phyloP scores from a whole-genome alignment of 495 filamentous ascomycete genomes.

The Penicillium lividum region DNA sequence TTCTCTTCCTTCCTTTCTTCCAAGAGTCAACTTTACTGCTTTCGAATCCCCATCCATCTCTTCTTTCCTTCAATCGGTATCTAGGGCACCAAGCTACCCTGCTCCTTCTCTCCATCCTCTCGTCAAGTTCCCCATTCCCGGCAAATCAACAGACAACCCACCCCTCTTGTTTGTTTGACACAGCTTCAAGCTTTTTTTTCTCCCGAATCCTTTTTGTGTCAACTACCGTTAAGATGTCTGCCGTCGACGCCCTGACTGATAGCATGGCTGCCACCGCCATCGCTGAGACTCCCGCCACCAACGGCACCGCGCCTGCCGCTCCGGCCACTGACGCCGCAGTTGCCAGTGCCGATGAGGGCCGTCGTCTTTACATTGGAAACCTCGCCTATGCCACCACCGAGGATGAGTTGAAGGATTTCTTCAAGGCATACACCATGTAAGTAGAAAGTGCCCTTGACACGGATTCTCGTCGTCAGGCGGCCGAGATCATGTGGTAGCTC shows the following conservation, averaged over 20 bases:
- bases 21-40: conserved; percentile 23
- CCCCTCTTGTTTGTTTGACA: conserved; percentile 46
- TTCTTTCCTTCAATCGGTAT: conserved; percentile 45
- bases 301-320: conserved; percentile 73
- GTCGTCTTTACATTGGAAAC: conserved; percentile 99
- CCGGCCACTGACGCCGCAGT: conserved; percentile 82
- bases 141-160: conserved; percentile 41
- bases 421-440: conserved; percentile 97
- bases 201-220: conserved; percentile 38
- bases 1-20: conserved; percentile 24
- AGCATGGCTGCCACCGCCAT: conserved; percentile 45
- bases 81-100: conserved; percentile 95
- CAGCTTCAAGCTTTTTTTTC: conserved; percentile 26
- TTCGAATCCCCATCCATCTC: conserved; percentile 28
- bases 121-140: conserved; percentile 52
- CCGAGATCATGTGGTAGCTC: conserved; percentile 1
- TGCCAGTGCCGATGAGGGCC: conserved; percentile 95
- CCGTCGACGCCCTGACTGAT: conserved; percentile 55
- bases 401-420: conserved; percentile 99
- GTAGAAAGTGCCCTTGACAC: conserved; percentile 37
- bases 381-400: conserved; percentile 99
- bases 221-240: conserved; percentile 57
- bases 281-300: conserved; percentile 65
- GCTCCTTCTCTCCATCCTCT: conserved; percentile 47
- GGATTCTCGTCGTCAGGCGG: background rate